Conservation (phyloP, 2,329 filamentous ascomycete species). For the Ilyonectria mors-panacis region DNA sequence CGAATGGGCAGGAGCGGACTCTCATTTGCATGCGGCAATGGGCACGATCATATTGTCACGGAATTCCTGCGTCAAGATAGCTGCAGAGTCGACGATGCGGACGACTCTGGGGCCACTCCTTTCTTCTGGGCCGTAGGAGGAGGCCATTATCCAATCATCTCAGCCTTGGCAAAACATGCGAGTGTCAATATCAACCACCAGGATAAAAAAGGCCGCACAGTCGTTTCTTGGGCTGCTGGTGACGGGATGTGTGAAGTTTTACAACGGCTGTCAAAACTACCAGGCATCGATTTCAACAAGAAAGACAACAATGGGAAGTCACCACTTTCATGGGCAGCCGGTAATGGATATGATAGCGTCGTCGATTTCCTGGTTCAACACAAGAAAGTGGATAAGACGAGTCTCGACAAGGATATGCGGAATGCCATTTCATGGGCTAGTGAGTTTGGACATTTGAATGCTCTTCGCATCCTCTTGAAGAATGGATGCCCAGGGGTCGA, state of each 20-base stretch:
- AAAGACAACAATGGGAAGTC: slow-evolving; percentile 49
- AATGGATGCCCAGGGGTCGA: slow-evolving; percentile 49
- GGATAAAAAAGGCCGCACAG: slow-evolving; percentile 51
- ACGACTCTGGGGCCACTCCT: slow-evolving; percentile 49
- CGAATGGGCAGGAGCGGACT: slow-evolving; percentile 49
- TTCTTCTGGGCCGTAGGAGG: slow-evolving; percentile 51
- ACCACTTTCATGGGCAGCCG: slow-evolving; percentile 51
- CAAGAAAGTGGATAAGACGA: slow-evolving; percentile 44
- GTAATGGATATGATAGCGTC: slow-evolving; percentile 45
- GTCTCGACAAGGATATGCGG: slow-evolving; percentile 49
- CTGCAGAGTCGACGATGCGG: slow-evolving; percentile 43
- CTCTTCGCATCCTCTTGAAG: slow-evolving; percentile 49
- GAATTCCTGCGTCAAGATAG: slow-evolving; percentile 39
- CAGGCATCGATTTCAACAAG: slow-evolving; percentile 47
- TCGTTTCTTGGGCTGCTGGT: slow-evolving; percentile 54
- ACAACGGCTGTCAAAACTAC: slow-evolving; percentile 43
- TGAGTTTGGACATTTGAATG: slow-evolving; percentile 40
- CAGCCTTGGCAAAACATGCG: slow-evolving; percentile 40
- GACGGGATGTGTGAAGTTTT: slow-evolving; percentile 46
- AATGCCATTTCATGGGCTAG: slow-evolving; percentile 53
- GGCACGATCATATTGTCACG: slow-evolving; percentile 50
- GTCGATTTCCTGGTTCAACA: slow-evolving; percentile 46
- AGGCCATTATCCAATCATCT: slow-evolving; percentile 44
- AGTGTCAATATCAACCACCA: slow-evolving; percentile 49
- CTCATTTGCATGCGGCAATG: slow-evolving; percentile 52